Percentiles rank a stretch among this genome's conserved stretches.
phyloP scores from a whole-genome alignment of 2,329 filamentous ascomycete species.

The Neofusicoccum kwambonambiense region DNA sequence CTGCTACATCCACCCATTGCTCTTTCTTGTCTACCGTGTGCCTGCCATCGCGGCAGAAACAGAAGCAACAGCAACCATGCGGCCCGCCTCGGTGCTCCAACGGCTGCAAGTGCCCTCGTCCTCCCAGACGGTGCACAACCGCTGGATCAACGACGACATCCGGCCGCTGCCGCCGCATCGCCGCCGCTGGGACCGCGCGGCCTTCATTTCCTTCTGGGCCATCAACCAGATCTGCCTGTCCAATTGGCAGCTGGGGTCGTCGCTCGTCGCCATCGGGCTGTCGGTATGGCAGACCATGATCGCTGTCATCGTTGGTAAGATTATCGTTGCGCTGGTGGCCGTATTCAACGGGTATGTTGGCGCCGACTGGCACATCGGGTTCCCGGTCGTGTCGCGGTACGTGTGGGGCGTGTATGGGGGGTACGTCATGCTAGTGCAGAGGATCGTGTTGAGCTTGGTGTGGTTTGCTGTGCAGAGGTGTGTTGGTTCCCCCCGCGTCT shows the following conservation, averaged over 20 bases:
- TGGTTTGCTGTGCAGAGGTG: constrained; percentile 41
- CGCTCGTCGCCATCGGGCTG: constrained; percentile 39
- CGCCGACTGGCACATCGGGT: constrained; percentile 45
- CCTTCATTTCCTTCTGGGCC: constrained; percentile 42
- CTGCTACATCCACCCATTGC: not conserved
- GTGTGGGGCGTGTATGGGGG: constrained; percentile 45
- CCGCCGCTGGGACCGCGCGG: constrained; percentile 35
- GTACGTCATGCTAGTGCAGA: constrained; percentile 40
- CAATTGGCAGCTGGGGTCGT: constrained; percentile 39
- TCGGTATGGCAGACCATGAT: constrained; percentile 44
- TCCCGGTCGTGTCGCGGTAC: constrained; percentile 41
- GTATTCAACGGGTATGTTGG: constrained; percentile 39
- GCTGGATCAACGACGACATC: constrained; percentile 44
- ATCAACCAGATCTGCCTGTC: constrained; percentile 37
- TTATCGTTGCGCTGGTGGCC: constrained; percentile 36
- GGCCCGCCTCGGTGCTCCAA: not conserved
- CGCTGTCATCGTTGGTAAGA: constrained; percentile 41
- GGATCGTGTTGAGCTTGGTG: constrained; percentile 42
- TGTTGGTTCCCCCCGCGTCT: not conserved
- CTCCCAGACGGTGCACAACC: constrained; percentile 9
- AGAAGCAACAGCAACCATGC: too few relatives aligned
- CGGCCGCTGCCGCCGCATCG: constrained; percentile 40
- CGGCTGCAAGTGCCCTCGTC: not conserved
- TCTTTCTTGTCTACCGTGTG: too few relatives aligned
- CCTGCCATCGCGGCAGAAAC: too few relatives aligned